Evolutionary conservation across 1,284 basidiomycete genomes (phyloP).

Genomic region (Marasmius sp.): DNA sequence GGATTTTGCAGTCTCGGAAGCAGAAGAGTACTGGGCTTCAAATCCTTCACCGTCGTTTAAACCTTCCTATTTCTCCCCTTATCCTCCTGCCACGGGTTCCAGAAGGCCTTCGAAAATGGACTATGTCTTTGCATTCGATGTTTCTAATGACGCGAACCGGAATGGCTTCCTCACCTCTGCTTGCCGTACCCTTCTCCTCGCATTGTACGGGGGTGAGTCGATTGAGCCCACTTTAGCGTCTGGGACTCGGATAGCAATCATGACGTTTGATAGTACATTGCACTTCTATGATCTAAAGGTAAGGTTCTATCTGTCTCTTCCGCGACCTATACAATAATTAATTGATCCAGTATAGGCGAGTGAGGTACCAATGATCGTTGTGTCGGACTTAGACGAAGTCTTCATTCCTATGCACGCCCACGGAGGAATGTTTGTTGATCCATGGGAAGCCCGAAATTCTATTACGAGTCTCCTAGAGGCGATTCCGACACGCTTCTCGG

Average conservation of each 20-base stretch:
- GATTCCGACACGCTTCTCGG: slow-evolving; percentile 67
- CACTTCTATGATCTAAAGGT: slow-evolving; percentile 83
- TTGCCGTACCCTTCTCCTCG: slow-evolving; percentile 64
- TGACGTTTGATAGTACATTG: slow-evolving; percentile 83
- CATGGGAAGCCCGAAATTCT: slow-evolving; percentile 65
- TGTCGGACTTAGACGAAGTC: slow-evolving; percentile 89
- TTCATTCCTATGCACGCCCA: slow-evolving; percentile 78
- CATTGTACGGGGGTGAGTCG: slow-evolving; percentile 65
- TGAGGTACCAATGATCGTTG: slow-evolving; percentile 76
- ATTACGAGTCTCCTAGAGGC: slow-evolving; percentile 66
- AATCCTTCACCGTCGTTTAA: slow-evolving; percentile 57
- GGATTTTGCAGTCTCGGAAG: slow-evolving; percentile 84
- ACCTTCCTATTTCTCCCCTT: slow-evolving; percentile 50
- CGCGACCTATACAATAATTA: slow-evolving; percentile 12
- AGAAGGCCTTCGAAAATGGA: slow-evolving; percentile 71
- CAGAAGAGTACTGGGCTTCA: slow-evolving; percentile 86
- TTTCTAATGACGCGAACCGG: slow-evolving; percentile 70
- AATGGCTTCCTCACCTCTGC: slow-evolving; percentile 77
- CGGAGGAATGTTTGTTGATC: slow-evolving; percentile 80
- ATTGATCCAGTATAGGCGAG: slow-evolving; percentile 48
- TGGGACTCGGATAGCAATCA: slow-evolving; percentile 67
- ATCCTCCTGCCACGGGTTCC: slow-evolving; percentile 44
- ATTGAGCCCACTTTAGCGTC: slow-evolving; percentile 52
- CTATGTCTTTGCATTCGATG: slow-evolving; percentile 89
- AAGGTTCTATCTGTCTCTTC: neutral